Percentiles rank a stretch among this genome's conserved stretches.
Conservation (phyloP, 305 asterid genomes). For the Salvia sclarea region DNA sequence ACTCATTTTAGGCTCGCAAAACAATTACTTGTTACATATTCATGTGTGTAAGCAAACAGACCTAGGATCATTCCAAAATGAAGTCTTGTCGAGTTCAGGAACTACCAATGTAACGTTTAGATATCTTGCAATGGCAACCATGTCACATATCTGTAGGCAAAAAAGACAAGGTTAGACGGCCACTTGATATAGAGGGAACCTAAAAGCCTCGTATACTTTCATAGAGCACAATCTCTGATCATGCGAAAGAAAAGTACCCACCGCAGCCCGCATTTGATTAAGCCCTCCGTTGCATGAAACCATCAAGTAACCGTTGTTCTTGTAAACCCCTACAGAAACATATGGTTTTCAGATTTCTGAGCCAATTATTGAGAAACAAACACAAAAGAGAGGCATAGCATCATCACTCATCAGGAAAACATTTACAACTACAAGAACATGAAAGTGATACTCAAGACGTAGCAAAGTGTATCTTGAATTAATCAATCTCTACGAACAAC, state of each 20-base stretch:
- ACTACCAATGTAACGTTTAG: constrained; percentile 85
- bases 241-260: constrained; percentile 41
- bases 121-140: constrained; percentile 96
- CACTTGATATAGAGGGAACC: background rate
- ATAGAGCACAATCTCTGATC: background rate
- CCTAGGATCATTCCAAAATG: constrained; percentile 98
- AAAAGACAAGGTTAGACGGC: background rate
- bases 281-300: constrained; percentile 98
- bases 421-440: constrained; percentile 1
- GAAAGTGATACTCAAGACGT: background rate
- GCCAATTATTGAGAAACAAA: background rate
- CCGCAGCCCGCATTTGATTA: constrained; percentile 98
- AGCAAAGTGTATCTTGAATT: background rate
- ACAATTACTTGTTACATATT: constrained; percentile 18
- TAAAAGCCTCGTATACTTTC: background rate
- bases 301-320: constrained; percentile 95
- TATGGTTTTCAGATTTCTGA: constrained; percentile 17
- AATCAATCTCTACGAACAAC: background rate
- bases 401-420: constrained; percentile 5
- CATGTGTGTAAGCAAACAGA: constrained; percentile 28
- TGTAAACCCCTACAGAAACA: constrained; percentile 70
- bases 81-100: constrained; percentile 92
- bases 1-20: background rate
- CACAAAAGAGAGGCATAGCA: background rate
- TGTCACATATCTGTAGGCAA: constrained; percentile 77